Conservation (phyloP, 169 alveolate genomes). For the Cryptosporidium ubiquitum region DNA sequence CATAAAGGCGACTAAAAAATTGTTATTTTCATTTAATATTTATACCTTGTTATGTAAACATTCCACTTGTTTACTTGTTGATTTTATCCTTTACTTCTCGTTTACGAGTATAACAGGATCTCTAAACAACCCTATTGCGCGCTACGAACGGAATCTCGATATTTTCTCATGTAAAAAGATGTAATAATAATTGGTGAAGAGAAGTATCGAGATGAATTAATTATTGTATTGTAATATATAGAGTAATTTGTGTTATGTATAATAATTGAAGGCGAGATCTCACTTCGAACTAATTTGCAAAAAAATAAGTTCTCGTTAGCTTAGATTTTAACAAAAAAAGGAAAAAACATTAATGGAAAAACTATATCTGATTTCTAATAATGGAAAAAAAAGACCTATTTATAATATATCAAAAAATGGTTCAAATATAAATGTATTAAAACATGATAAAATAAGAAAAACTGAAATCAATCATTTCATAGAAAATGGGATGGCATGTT, state of each 20-base stretch:
- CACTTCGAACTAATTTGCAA: background rate
- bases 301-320: background rate
- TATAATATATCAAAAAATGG: slow-evolving; percentile 1
- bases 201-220: background rate
- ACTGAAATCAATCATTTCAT: background rate
- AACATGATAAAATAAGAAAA: slow-evolving; percentile 10
- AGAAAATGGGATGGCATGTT: background rate
- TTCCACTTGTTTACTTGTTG: background rate
- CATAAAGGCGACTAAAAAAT: background rate
- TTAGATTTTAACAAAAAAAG: background rate
- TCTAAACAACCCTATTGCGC: slow-evolving; percentile 50
- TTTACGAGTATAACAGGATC: slow-evolving; percentile 7
- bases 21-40: no score
- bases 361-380: background rate
- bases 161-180: slow-evolving; percentile 11
- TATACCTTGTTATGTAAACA: background rate
- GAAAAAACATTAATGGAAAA: background rate
- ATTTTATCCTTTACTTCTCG: background rate
- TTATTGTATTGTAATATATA: background rate
- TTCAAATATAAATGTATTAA: background rate
- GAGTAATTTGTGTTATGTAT: background rate
- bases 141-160: slow-evolving; percentile 32
- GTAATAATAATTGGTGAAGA: background rate
- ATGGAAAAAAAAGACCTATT: slow-evolving; percentile 1
- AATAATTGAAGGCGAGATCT: background rate